phyloP scores from a whole-genome alignment of 768 basidiomycete species.

The Amanita thiersii region DNA sequence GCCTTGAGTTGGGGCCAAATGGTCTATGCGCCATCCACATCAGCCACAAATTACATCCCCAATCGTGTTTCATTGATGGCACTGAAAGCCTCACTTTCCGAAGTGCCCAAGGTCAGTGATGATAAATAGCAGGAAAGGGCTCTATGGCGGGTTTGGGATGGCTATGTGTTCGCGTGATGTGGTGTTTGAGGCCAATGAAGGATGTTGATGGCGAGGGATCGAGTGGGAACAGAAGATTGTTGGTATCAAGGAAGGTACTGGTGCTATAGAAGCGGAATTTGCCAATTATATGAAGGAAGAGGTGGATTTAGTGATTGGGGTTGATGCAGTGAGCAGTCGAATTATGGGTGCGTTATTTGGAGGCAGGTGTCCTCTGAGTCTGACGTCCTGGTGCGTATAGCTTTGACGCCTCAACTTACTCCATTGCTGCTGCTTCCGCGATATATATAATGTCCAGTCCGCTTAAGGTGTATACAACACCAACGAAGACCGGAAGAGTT shows the following conservation, averaged over 20 bases:
- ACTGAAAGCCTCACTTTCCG: not conserved
- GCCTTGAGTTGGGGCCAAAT: constrained; percentile 5
- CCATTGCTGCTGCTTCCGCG: constrained; percentile 27
- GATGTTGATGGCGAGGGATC: not conserved
- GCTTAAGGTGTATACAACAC: constrained; percentile 23
- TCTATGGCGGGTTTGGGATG: constrained; percentile 4
- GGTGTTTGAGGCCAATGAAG: constrained; percentile 3
- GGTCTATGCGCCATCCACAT: constrained; percentile 1
- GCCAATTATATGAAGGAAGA: constrained; percentile 1
- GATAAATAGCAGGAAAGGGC: not conserved
- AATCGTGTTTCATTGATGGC: constrained; percentile 2
- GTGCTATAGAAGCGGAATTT: constrained; percentile 4
- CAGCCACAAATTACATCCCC: constrained; percentile 1
- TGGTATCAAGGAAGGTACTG: not conserved
- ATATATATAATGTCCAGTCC: constrained; percentile 26
- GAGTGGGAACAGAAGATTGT: constrained; percentile 6
- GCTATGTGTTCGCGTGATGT: constrained; percentile 5
- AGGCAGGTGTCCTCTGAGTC: constrained; percentile 10
- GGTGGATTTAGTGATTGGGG: constrained; percentile 5
- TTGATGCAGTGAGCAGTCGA: constrained; percentile 6
- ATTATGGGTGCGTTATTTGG: constrained; percentile 2
- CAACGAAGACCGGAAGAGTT: constrained; percentile 20
- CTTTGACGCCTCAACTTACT: constrained; percentile 6
- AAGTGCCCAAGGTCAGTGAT: not conserved
- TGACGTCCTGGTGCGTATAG: too few species aligned